phyloP scores from a whole-genome alignment of 2,329 filamentous ascomycete species.

The Penicillium brevicompactum region DNA sequence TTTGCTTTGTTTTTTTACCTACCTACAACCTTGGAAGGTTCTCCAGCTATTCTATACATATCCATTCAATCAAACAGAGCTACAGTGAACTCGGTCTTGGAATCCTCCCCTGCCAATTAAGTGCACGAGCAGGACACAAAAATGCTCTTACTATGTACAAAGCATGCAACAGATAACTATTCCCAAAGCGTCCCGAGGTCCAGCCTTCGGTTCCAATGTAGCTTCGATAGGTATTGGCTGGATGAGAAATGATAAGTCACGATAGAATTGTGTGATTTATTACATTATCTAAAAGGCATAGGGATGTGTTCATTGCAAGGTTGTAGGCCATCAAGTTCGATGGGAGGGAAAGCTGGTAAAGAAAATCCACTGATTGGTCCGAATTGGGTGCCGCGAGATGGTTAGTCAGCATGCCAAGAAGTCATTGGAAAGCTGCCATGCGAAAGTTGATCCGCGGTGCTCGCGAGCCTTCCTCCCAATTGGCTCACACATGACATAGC shows the following conservation, averaged over 20 bases:
- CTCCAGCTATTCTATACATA: neutral
- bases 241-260: too few relatives aligned
- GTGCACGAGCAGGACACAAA: too few relatives aligned
- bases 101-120: too few relatives aligned
- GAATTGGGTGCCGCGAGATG: neutral
- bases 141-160: too few relatives aligned
- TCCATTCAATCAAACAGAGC: neutral
- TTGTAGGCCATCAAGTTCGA: neutral
- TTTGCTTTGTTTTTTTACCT: neutral
- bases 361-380: constrained; percentile 9
- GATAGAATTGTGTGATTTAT: too few relatives aligned
- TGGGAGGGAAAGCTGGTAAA: constrained; percentile 5
- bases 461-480: constrained; percentile 18
- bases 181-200: too few relatives aligned
- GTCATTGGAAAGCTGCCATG: constrained; percentile 13
- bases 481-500: constrained; percentile 23
- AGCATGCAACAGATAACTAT: too few relatives aligned
- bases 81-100: neutral
- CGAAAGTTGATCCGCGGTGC: constrained; percentile 12
- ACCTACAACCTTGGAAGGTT: neutral
- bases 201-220: too few relatives aligned
- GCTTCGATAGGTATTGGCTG: too few relatives aligned
- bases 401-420: constrained; percentile 31
- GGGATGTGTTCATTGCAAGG: neutral
- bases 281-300: neutral